Base-by-base conservation (phyloP, 1,139 yeast species). In the Meyerozyma elateridarum region DNA sequence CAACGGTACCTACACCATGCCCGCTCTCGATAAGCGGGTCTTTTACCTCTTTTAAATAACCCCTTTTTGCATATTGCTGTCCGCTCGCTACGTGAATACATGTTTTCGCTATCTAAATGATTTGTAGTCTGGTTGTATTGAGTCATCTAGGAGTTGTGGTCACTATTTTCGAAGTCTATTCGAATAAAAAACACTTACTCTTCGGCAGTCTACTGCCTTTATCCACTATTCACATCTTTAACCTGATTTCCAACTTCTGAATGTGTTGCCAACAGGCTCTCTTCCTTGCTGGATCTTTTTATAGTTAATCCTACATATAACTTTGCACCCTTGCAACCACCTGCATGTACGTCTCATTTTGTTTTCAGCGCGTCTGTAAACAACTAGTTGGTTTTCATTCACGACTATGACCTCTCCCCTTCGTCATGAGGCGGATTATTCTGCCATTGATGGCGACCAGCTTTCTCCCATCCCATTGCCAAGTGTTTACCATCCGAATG, bases 1-100 rank as follows among this genome's bases (percentile, higher is more conserved):
- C 39, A 47, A 47, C 35, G 53, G 52, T 39, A 48, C 53, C 22
- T 22, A 22, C 26, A 6, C 8, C 17, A 17, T 17, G 16, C 26
- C 16, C 26, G 15, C 16, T 9, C 16, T 24, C 27, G 17, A 8
- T 12, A 9, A 11, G 9, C 27, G 27, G 12, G 27, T 18, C 8
- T 15, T 15, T 18, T 24, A 24, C 27, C 27, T 24, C 27, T 15
- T 15, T 7, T 24, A 24, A 15, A n/a, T n/a, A n/a, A n/a, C n/a
- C n/a, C n/a, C n/a, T n/a, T n/a, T n/a, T 15, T 24, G 27, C 27
- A 24, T 24, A n/a, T n/a, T 24, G 25, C 27, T 24, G 27, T 24
- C 27, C 27, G 17, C 27, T 24, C 27, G 27, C 27, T 24, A n/a
- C n/a, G n/a, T n/a, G 5, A 24, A 24, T 24, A 24, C 15, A 24